Evolutionary conservation across 2,329 filamentous ascomycete genomes (phyloP).

Genomic region (Penicillium olsonii): DNA sequence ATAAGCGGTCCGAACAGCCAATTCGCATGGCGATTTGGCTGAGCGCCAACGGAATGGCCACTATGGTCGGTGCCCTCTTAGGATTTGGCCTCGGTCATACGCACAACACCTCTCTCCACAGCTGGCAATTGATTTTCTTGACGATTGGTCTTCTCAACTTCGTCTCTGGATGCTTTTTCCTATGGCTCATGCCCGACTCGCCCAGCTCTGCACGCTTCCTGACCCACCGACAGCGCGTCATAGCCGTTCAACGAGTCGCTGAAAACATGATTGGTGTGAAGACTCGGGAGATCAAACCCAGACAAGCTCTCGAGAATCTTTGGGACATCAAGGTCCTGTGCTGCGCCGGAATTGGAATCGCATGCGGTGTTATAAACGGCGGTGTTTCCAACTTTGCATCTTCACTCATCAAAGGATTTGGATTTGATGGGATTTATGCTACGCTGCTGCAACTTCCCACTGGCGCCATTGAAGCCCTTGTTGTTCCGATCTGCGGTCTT

Average conservation of each 20-base stretch:
- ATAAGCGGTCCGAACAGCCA: slow-evolving; percentile 40
- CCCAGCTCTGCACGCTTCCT: slow-evolving; percentile 42
- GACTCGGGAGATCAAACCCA: slow-evolving; percentile 35
- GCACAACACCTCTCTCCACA: slow-evolving; percentile 27
- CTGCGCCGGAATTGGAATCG: slow-evolving; percentile 44
- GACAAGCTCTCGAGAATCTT: slow-evolving; percentile 42
- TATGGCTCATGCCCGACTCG: slow-evolving; percentile 41
- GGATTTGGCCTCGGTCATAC: slow-evolving; percentile 39
- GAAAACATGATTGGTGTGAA: slow-evolving; percentile 47
- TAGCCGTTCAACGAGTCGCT: slow-evolving; percentile 45
- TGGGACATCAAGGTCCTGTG: slow-evolving; percentile 43
- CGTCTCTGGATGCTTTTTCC: slow-evolving; percentile 39
- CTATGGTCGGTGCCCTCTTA: slow-evolving; percentile 40
- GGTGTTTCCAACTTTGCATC: slow-evolving; percentile 53
- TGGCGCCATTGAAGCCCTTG: slow-evolving; percentile 35
- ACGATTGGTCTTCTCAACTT: slow-evolving; percentile 49
- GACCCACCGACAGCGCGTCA: slow-evolving; percentile 39
- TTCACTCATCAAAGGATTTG: slow-evolving; percentile 48
- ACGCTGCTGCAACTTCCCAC: slow-evolving; percentile 38
- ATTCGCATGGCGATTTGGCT: slow-evolving; percentile 40
- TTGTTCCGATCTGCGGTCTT: slow-evolving; percentile 42
- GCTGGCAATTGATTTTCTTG: slow-evolving; percentile 46
- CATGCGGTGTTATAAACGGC: slow-evolving; percentile 53
- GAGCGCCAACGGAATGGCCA: slow-evolving; percentile 40
- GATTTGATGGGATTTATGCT: slow-evolving; percentile 32